phyloP scores from a whole-genome alignment of 768 basidiomycete genomes.

The Rhizopogon sp. region DNA sequence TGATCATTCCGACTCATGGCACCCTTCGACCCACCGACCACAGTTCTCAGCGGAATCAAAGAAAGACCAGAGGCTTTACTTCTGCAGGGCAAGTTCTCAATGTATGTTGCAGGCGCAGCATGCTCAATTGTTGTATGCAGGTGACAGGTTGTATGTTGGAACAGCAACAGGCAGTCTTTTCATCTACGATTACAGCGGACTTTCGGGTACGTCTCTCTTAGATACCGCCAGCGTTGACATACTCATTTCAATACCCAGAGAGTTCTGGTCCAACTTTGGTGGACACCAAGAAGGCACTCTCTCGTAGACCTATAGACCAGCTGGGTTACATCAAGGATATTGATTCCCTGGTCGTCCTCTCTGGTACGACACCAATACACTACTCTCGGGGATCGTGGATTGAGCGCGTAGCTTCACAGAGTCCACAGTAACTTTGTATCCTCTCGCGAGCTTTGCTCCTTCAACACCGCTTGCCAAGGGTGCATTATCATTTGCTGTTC shows the following conservation, averaged over 20 bases:
- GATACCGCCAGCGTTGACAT: neutral
- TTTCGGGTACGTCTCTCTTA: slow-evolving; percentile 27
- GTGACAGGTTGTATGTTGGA: slow-evolving; percentile 57
- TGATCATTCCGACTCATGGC: slow-evolving; percentile 17
- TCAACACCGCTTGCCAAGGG: slow-evolving; percentile 72
- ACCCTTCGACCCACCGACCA: slow-evolving; percentile 23
- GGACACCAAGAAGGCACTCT: slow-evolving; percentile 63
- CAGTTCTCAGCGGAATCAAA: slow-evolving; percentile 28
- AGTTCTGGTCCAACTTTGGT: slow-evolving; percentile 30
- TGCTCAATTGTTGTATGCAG: slow-evolving; percentile 24
- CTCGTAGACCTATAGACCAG: slow-evolving; percentile 78
- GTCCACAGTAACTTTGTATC: slow-evolving; percentile 64
- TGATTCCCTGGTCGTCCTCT: slow-evolving; percentile 80
- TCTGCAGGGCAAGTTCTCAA: slow-evolving; percentile 18
- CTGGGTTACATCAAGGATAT: slow-evolving; percentile 80
- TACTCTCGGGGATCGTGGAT: neutral
- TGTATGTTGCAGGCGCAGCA: slow-evolving; percentile 2
- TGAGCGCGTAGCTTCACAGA: slow-evolving; percentile 40
- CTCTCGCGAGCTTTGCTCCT: slow-evolving; percentile 67
- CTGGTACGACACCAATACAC: slow-evolving; percentile 45
- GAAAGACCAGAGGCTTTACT: slow-evolving; percentile 31
- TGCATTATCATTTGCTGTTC: slow-evolving; percentile 78
- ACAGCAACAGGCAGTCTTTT: slow-evolving; percentile 52
- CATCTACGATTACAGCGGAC: slow-evolving; percentile 42
- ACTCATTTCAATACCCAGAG: neutral